These are phyloP conservation scores for Pythium coloratum DNA, from an alignment of 352 stramenopile species.

Conservation along the genomic window DNA sequence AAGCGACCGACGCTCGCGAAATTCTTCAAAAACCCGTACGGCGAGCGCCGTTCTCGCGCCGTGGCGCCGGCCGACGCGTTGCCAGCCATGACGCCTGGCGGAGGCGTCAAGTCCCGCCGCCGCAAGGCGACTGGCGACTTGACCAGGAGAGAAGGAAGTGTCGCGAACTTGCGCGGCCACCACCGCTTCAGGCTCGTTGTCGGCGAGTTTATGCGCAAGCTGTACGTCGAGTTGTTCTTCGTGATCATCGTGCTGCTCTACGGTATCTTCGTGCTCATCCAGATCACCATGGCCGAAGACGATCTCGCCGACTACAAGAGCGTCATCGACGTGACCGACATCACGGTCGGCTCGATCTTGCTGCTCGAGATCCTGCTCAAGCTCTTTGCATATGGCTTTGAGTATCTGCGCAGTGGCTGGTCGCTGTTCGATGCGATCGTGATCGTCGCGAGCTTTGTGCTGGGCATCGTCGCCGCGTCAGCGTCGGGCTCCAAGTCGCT, in stretches of 20 bases:
- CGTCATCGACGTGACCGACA: slow-evolving; percentile 75
- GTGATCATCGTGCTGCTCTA: slow-evolving; percentile 87
- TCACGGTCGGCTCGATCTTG: slow-evolving; percentile 82
- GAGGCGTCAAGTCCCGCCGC: slow-evolving; percentile 20
- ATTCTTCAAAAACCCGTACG: slow-evolving; percentile 63
- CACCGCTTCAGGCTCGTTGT: slow-evolving; percentile 55
- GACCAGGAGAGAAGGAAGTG: slow-evolving; percentile 33
- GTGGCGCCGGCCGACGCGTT: slow-evolving; percentile 54
- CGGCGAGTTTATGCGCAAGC: slow-evolving; percentile 79
- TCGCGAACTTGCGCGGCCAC: slow-evolving; percentile 32
- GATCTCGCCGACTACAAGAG: slow-evolving; percentile 57
- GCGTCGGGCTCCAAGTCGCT: slow-evolving; percentile 44
- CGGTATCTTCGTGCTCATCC: slow-evolving; percentile 79
- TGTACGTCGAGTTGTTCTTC: slow-evolving; percentile 88
- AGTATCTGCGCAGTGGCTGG: slow-evolving; percentile 70
- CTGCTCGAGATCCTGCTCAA: slow-evolving; percentile 81
- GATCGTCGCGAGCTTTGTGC: slow-evolving; percentile 75
- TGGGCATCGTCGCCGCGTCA: slow-evolving; percentile 64
- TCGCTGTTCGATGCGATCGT: slow-evolving; percentile 81
- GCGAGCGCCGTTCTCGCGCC: slow-evolving; percentile 55
- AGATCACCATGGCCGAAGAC: slow-evolving; percentile 74
- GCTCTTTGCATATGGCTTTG: slow-evolving; percentile 72
- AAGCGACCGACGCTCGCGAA: slow-evolving; percentile 61
- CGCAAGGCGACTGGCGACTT: slow-evolving; percentile 46
- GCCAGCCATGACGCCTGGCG: background rate